phyloP scores from a whole-genome alignment of 2,329 filamentous ascomycete genomes.

The Aspergillus phoenicis region DNA sequence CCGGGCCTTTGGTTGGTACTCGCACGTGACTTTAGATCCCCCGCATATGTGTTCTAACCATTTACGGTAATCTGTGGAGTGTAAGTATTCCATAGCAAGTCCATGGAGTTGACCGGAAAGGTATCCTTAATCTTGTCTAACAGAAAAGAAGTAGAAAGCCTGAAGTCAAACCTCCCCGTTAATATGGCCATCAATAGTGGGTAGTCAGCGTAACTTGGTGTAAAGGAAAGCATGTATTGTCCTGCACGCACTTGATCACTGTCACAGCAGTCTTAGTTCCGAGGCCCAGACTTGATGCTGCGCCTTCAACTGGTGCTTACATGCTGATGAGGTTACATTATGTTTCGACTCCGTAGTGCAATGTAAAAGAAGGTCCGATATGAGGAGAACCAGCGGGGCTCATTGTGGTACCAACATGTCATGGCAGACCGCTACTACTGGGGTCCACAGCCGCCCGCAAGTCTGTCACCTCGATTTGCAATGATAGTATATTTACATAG shows the following conservation, averaged over 20 bases:
- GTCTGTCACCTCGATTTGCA: background rate
- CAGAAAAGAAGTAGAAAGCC: background rate
- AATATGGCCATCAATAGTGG: background rate
- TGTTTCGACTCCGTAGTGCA: background rate
- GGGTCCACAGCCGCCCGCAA: background rate
- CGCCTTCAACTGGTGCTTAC: background rate
- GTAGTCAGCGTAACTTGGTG: background rate
- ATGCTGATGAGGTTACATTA: background rate
- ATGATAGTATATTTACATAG: background rate
- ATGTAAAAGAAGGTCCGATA: background rate
- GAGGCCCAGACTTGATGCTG: background rate
- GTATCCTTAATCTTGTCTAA: background rate
- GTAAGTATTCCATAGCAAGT: background rate
- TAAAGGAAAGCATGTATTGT: background rate
- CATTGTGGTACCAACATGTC: background rate
- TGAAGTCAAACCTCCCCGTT: background rate
- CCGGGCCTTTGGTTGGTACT: background rate
- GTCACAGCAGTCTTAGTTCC: background rate
- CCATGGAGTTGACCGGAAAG: background rate
- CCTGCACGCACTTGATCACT: background rate
- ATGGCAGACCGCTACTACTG: background rate
- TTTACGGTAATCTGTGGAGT: constrained; percentile 4
- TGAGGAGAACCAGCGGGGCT: background rate
- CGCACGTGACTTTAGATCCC: constrained; percentile 8
- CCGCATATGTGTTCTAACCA: constrained; percentile 12